These are phyloP conservation scores for Colletotrichum spinosum DNA, from an alignment of 2,329 filamentous ascomycete species.

Conservation along the genomic window DNA sequence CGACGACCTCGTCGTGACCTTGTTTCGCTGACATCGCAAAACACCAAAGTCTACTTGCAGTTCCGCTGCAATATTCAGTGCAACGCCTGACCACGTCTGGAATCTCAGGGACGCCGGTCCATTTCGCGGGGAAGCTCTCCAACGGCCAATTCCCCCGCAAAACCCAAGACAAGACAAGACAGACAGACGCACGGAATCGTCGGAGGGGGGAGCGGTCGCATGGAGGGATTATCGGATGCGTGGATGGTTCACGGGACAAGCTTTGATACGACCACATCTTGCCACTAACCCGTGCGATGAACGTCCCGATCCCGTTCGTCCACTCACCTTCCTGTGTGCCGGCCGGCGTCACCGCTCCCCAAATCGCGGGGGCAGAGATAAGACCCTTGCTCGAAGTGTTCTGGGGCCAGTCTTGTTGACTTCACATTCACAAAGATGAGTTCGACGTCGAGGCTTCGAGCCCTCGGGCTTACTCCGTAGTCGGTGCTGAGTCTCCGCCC, in stretches of 20 bases:
- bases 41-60: not conserved
- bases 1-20: constrained; percentile 11
- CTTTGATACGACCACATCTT: constrained; percentile 12
- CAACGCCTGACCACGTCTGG: constrained; percentile 11
- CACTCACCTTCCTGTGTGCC: constrained; percentile 24
- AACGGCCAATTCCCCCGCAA: constrained; percentile 37
- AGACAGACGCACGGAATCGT: constrained; percentile 22
- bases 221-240: no score
- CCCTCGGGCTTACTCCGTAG: constrained; percentile 35
- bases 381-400: constrained; percentile 25
- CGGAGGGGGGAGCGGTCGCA: not conserved
- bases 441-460: constrained; percentile 23
- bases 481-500: constrained; percentile 33
- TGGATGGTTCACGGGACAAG: not conserved
- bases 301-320: constrained; percentile 1
- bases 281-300: not conserved
- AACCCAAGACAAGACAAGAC: not conserved
- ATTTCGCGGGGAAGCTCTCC: constrained; percentile 36
- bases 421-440: constrained; percentile 2
- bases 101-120: constrained; percentile 28
- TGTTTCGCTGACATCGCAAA: constrained; percentile 31
- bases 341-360: constrained; percentile 35
- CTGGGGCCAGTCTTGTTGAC: constrained; percentile 17
- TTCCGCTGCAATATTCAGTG: no score
- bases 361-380: constrained; percentile 36